Base-by-base conservation (phyloP, 805 yeast species). In the Kodamaea kaohsiungensis region DNA sequence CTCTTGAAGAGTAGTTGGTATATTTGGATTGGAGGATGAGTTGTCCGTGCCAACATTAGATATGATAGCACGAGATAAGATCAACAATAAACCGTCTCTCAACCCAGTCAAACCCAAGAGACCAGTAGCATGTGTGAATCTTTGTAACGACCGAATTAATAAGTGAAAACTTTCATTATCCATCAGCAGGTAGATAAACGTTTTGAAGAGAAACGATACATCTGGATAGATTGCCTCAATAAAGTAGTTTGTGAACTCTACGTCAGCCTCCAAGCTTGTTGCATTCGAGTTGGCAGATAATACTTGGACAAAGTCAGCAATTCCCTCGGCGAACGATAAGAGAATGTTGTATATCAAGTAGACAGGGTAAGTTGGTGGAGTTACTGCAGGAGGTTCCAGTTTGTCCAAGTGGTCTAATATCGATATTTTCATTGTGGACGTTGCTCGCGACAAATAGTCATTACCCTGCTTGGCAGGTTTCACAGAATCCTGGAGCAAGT, bases 401-500 rank as follows among this genome's bases (percentile, higher is more conserved):
- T 91, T 91, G 65, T 93, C 98, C 19, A 95, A 76, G 51, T 86
- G 81, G 53, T 93, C 97, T 30, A 92, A 75, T 53, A 84, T 79
- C 12, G 84, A 72, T 0, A 86, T 75, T 59, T 84, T 82, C 47
- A 80, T 68, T 1, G 74, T 64, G 0, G 89, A 80, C 3, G 56
- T 51, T 9, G 22, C 17, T 3, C 45, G 19, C 45, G 45, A 40
- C 25, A 40, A 40, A 19, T 40, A 40, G 12, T 40, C 45, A 17
- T 12, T 40, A 16, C 45, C 45, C 2, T 15, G 45, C 13, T 40
- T 40, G 45, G 17, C 17, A 2, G 59, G 63, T 35, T 57, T 56
- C 1, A 73, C 55, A 1, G 59, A 57, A 16, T 60, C 62, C 48
- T 56, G 62, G 10, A 59, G 27, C 7, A 67, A 48, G 46, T 59